A percentile compares a stretch with the other conserved stretches of the same genome.
phyloP scores from a whole-genome alignment of 495 filamentous ascomycete species.

The Oidiodendron maius region DNA sequence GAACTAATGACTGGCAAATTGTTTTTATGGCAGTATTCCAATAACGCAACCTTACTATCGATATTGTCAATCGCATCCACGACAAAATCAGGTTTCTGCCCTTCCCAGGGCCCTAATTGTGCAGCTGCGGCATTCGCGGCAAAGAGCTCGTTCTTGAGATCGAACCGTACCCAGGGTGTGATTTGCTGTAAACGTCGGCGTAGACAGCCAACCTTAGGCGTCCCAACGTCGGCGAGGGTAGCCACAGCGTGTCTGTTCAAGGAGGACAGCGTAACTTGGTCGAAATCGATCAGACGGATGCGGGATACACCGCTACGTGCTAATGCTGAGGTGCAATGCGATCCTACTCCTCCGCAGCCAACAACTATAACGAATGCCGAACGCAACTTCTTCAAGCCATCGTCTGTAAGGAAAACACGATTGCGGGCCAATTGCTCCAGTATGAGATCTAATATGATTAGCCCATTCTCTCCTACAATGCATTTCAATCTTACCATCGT shows the following conservation, averaged over 20 bases:
- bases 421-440: slow-evolving; percentile 95
- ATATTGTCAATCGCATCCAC: slow-evolving; percentile 99
- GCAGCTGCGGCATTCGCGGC: slow-evolving; percentile 53
- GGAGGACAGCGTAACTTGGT: slow-evolving; percentile 91
- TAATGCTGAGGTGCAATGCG: slow-evolving; percentile 80
- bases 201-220: slow-evolving; percentile 86
- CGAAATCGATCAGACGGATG: slow-evolving; percentile 92
- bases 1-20: slow-evolving; percentile 78
- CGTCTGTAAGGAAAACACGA: slow-evolving; percentile 80
- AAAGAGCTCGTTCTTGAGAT: slow-evolving; percentile 83
- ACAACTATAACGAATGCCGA: slow-evolving; percentile 81
- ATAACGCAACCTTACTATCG: slow-evolving; percentile 85
- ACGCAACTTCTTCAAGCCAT: slow-evolving; percentile 73
- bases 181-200: slow-evolving; percentile 73
- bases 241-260: slow-evolving; percentile 94
- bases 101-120: slow-evolving; percentile 43
- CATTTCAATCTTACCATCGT: slow-evolving; percentile 55
- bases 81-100: slow-evolving; percentile 70
- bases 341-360: slow-evolving; percentile 91
- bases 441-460: slow-evolving; percentile 59
- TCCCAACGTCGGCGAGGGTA: slow-evolving; percentile 88
- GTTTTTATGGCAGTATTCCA: slow-evolving; percentile 79
- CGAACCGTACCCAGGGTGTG: slow-evolving; percentile 86
- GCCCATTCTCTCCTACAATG: neutral
- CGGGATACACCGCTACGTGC: slow-evolving; percentile 82